phyloP scores from a whole-genome alignment of 305 asterid species.

The Solanum chacoense region DNA sequence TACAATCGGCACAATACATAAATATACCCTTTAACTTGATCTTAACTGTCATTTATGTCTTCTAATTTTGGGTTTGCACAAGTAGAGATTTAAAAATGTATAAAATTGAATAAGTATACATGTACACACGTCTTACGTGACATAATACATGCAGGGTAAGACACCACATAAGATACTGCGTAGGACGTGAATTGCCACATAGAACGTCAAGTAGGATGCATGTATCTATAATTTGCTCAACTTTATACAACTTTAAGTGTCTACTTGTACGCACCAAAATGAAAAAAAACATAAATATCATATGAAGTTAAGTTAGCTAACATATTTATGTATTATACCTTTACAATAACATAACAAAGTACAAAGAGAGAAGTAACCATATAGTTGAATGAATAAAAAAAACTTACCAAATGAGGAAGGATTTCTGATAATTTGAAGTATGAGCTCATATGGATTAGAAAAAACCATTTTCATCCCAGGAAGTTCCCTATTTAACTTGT shows the following conservation, averaged over 20 bases:
- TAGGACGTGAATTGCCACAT: background rate
- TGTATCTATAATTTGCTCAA: background rate
- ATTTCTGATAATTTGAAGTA: conserved; percentile 40
- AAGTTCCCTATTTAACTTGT: conserved; percentile 36
- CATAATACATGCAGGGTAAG: background rate
- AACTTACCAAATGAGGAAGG: conserved; percentile 50
- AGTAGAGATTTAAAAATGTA: too few species aligned
- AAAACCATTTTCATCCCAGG: conserved; percentile 39
- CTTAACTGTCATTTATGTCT: background rate
- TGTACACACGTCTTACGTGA: background rate
- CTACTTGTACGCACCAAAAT: background rate
- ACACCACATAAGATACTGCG: background rate
- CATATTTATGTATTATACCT: background rate
- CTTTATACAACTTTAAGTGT: background rate
- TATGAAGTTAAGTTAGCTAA: background rate
- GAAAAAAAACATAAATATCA: too few species aligned
- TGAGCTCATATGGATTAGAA: conserved; percentile 27
- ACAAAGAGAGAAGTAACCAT: background rate
- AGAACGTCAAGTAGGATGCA: background rate
- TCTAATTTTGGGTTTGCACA: too few species aligned
- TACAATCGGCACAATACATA: background rate
- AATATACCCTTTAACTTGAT: background rate
- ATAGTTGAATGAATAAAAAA: background rate
- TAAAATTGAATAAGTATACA: background rate
- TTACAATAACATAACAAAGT: background rate